These are phyloP conservation scores for Monascus ruber DNA, from an alignment of 2,329 filamentous ascomycete genomes.

Conservation along the genomic window DNA sequence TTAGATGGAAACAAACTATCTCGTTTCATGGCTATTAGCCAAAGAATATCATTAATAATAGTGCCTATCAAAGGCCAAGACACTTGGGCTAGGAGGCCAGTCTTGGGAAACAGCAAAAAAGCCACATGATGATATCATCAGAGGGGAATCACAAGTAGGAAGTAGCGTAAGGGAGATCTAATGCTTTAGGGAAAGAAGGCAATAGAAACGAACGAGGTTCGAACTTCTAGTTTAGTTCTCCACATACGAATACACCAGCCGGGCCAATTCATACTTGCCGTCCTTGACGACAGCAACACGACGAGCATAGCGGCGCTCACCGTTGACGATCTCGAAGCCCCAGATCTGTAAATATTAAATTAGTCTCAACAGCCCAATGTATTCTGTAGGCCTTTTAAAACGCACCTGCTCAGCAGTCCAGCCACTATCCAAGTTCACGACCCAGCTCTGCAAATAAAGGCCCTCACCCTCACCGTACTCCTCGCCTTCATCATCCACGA, in stretches of 20 bases:
- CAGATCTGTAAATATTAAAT: constrained; percentile 23
- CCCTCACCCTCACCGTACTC: constrained; percentile 33
- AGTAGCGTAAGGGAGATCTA: no score
- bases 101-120: no score
- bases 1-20: no score
- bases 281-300: constrained; percentile 31
- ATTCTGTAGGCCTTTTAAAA: neutral
- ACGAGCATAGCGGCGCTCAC: constrained; percentile 31
- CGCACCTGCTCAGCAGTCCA: constrained; percentile 47
- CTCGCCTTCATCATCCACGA: constrained; percentile 41
- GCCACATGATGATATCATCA: no score
- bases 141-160: no score
- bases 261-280: constrained; percentile 22
- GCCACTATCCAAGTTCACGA: constrained; percentile 33
- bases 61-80: no score
- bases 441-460: constrained; percentile 39
- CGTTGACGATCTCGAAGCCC: constrained; percentile 35
- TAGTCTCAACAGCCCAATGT: no score
- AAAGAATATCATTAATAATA: no score
- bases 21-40: no score
- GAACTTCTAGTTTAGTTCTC: neutral
- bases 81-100: no score
- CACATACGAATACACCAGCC: constrained; percentile 32
- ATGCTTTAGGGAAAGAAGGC: no score
- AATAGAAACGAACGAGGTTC: no score